phyloP scores from a whole-genome alignment of 306 rosid genomes.

The apple (Malus domestica) region DNA sequence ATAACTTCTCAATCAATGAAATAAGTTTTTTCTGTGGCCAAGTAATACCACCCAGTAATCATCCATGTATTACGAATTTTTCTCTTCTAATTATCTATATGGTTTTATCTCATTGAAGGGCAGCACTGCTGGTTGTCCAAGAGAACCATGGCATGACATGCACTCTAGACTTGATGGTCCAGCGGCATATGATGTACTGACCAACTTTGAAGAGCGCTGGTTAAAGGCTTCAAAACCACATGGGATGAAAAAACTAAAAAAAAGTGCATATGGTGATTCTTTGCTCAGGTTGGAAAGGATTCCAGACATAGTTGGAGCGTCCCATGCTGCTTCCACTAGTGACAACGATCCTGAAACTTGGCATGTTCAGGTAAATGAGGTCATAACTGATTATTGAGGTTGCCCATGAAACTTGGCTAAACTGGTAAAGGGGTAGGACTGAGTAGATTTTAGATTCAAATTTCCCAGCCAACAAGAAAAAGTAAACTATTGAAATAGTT shows the following conservation, averaged over 20 bases:
- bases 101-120: constrained; percentile 45
- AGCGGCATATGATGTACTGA: constrained; percentile 89
- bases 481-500: not conserved
- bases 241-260: constrained; percentile 68
- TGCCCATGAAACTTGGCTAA: constrained; percentile 10
- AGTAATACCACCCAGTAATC: not conserved
- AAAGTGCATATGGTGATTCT: constrained; percentile 51
- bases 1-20: not conserved
- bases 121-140: constrained; percentile 66
- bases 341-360: constrained; percentile 77
- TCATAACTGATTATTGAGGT: constrained; percentile 3
- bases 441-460: not conserved
- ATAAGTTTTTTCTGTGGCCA: not conserved
- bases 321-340: constrained; percentile 27
- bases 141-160: constrained; percentile 99
- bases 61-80: not conserved
- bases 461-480: not conserved
- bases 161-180: constrained; percentile 94
- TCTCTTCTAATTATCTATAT: constrained; percentile 10
- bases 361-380: constrained; percentile 80
- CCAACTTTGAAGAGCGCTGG: constrained; percentile 97
- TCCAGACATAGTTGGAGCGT: constrained; percentile 48
- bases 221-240: constrained; percentile 76
- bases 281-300: constrained; percentile 76
- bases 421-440: not conserved